Base-by-base conservation (phyloP, 345 rosid species). In the Microcos paniculata region DNA sequence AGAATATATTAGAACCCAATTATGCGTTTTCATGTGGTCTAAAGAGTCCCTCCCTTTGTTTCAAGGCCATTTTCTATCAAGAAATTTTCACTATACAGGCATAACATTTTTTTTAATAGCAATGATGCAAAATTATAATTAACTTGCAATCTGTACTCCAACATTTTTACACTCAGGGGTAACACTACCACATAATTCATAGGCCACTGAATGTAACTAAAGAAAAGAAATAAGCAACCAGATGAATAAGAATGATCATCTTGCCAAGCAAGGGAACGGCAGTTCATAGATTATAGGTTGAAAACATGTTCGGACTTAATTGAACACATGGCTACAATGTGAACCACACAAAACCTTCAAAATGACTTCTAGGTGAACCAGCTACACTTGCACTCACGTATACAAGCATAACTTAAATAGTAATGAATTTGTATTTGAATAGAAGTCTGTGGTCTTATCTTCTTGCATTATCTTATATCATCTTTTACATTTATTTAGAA, bases 271-370 rank as follows among this genome's bases (percentile, higher is more conserved):
- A 57, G 65, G 61, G 57, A 2, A 43, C 13, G 38, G n/a, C 49
- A 53, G 62, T 61, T 57, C 78, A 73, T 72, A 78, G 72, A 71
- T 69, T 65, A 73, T 55, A 79, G 65, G 23, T 75, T 62, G 64
- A 62, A 45, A 69, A 31, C 65, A 74, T 69, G 63, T 68, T 67
- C 26, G 61, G n/a, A 33, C 65, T 14, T n/a, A 51, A 75, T 3
- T 35, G 6, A 53, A 38, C 31, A 56, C 55, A 67, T 4, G 42
- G 57, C 35, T 49, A 4, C 65, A 8, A 11, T 48, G 74, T 31
- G 13, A 21, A 70, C 76, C 48, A 49, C 21, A 48, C 23, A 69
- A 61, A 40, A 75, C 73, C 62, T 42, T 65, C 72, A 76, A 73
- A 80, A 69, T 24, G 24, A 30, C 9, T 11, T 26, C 58, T 48